These are phyloP conservation scores for Cytospora piceicola DNA, from an alignment of 2,329 filamentous ascomycete species.

Conservation along the genomic window DNA sequence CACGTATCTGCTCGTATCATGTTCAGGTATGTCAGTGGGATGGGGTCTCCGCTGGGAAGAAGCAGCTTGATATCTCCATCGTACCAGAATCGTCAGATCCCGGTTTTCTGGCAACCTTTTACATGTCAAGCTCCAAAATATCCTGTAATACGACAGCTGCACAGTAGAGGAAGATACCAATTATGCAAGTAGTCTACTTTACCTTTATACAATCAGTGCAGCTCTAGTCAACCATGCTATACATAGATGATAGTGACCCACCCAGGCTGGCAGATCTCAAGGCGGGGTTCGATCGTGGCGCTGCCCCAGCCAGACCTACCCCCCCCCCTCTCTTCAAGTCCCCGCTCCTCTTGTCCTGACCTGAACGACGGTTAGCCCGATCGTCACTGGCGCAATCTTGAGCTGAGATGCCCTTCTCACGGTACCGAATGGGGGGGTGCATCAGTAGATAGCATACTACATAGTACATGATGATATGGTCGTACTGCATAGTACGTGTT, in stretches of 20 bases:
- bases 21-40: constrained; percentile 1
- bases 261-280: constrained; percentile 12
- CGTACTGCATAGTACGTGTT: background rate
- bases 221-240: background rate
- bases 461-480: background rate
- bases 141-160: background rate
- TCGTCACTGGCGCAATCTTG: constrained; percentile 13
- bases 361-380: background rate
- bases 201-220: background rate
- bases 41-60: constrained; percentile 14
- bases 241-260: background rate
- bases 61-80: background rate
- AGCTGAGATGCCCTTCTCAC: constrained; percentile 14
- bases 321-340: background rate
- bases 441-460: background rate
- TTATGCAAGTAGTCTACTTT: background rate
- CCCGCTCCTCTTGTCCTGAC: background rate
- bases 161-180: background rate
- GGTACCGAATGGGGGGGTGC: constrained; percentile 15
- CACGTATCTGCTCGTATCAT: constrained; percentile 6
- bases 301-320: background rate
- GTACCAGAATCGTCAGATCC: background rate
- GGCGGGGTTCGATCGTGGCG: constrained; percentile 18
- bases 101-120: background rate
- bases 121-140: too few species aligned